phyloP scores from a whole-genome alignment of 192 early-diverging fungal species.

The Backusella circina region DNA sequence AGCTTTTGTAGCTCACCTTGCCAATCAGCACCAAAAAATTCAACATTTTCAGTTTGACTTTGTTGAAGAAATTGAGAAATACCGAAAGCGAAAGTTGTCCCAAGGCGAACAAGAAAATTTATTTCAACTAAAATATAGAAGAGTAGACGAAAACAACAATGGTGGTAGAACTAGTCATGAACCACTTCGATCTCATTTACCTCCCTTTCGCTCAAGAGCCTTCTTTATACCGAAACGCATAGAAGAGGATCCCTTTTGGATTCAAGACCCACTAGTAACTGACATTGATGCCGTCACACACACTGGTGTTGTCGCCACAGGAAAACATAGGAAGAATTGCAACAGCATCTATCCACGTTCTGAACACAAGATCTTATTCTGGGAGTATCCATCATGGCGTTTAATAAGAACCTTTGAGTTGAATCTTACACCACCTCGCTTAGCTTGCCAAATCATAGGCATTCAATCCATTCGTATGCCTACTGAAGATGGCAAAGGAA shows the following conservation, averaged over 20 bases:
- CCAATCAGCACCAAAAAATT: slow-evolving; percentile 9
- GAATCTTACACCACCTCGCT: slow-evolving; percentile 17
- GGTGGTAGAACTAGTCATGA: background rate
- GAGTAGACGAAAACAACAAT: background rate
- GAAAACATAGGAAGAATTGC: slow-evolving; percentile 23
- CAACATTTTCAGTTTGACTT: slow-evolving; percentile 8
- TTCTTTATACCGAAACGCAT: background rate
- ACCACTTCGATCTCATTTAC: background rate
- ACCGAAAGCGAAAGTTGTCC: background rate
- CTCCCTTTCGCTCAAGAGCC: slow-evolving; percentile 8
- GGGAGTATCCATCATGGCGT: slow-evolving; percentile 32
- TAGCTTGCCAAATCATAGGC: slow-evolving; percentile 31
- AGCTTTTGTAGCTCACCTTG: slow-evolving; percentile 23
- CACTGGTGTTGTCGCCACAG: slow-evolving; percentile 27
- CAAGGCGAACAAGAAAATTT: background rate
- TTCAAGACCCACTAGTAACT: slow-evolving; percentile 32
- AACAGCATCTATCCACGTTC: slow-evolving; percentile 1
- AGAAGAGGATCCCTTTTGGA: slow-evolving; percentile 14
- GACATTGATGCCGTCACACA: slow-evolving; percentile 26
- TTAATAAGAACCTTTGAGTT: slow-evolving; percentile 26
- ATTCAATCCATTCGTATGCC: slow-evolving; percentile 20
- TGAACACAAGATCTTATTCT: slow-evolving; percentile 34
- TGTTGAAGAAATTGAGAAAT: background rate
- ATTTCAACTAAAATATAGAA: background rate
- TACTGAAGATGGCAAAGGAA: background rate